Conservation (phyloP, 805 yeast genomes). For the Cyberlindnera mrakii region DNA sequence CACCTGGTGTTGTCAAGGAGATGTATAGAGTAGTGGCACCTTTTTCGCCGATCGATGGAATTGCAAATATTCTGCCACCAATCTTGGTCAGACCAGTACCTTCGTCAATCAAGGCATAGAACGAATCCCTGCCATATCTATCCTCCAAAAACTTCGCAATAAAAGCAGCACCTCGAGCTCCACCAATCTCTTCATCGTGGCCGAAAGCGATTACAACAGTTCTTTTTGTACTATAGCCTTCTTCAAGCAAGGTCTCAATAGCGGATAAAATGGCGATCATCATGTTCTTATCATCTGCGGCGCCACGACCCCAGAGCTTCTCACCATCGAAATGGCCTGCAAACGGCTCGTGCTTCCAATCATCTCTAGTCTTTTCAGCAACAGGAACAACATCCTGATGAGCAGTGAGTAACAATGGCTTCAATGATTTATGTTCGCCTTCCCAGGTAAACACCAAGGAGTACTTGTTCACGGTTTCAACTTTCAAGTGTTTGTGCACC, state of each 20-base stretch:
- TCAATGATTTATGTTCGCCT: slow-evolving; percentile 44
- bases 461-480: slow-evolving; percentile 52
- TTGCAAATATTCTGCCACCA: slow-evolving; percentile 34
- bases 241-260: slow-evolving; percentile 41
- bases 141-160: slow-evolving; percentile 40
- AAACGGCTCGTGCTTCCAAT: slow-evolving; percentile 67
- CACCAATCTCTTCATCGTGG: slow-evolving; percentile 70
- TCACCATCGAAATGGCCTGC: slow-evolving; percentile 59
- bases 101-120: slow-evolving; percentile 64
- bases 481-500: slow-evolving; percentile 40
- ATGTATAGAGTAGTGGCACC: slow-evolving; percentile 33
- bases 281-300: slow-evolving; percentile 65
- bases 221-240: slow-evolving; percentile 46
- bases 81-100: slow-evolving; percentile 34
- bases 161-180: slow-evolving; percentile 52
- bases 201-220: slow-evolving; percentile 62
- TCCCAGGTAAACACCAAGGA: slow-evolving; percentile 60
- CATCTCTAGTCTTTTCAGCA: slow-evolving; percentile 43
- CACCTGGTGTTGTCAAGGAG: slow-evolving; percentile 58
- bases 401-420: slow-evolving; percentile 67
- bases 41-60: slow-evolving; percentile 43
- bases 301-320: slow-evolving; percentile 67
- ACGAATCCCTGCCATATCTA: slow-evolving; percentile 51
- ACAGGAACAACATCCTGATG: slow-evolving; percentile 84
- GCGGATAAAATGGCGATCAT: slow-evolving; percentile 60